These are phyloP conservation scores for Lentithecium fluviatile DNA, from an alignment of 495 filamentous ascomycete genomes.

Conservation along the genomic window DNA sequence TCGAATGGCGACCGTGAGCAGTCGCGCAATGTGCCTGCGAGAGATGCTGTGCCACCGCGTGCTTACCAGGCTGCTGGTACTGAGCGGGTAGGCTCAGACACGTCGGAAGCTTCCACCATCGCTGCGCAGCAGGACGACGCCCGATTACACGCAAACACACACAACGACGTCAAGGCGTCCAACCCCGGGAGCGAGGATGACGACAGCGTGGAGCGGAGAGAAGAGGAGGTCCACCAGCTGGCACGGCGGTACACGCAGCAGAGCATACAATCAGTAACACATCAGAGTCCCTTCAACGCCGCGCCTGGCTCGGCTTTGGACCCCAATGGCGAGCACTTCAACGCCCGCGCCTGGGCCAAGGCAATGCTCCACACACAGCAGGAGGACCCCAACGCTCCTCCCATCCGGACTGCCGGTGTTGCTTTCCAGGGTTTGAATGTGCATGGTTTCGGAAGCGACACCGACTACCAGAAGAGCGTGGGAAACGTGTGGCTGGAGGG, in stretches of 20 bases:
- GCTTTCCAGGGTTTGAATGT: conserved; percentile 52
- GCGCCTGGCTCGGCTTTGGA: conserved; percentile 55
- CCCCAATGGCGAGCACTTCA: conserved; percentile 56
- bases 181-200: conserved; percentile 8
- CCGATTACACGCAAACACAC: conserved; percentile 13
- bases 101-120: conserved; percentile 26
- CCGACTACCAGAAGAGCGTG: conserved; percentile 49
- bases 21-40: neutral
- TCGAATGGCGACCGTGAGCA: conserved; percentile 18
- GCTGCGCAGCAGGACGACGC: conserved; percentile 13
- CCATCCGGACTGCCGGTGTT: conserved; percentile 45
- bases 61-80: neutral
- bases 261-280: conserved; percentile 31
- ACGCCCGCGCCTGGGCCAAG: conserved; percentile 59
- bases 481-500: conserved; percentile 43
- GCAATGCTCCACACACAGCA: conserved; percentile 46
- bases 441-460: conserved; percentile 51
- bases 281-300: conserved; percentile 40
- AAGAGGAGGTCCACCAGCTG: conserved; percentile 38
- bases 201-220: conserved; percentile 25
- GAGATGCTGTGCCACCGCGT: conserved; percentile 10
- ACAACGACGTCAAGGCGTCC: neutral
- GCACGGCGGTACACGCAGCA: conserved; percentile 39
- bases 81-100: conserved; percentile 11
- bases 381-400: conserved; percentile 35